Evolutionary conservation across 768 basidiomycete genomes (phyloP).

Genomic region (Bullera alba): DNA sequence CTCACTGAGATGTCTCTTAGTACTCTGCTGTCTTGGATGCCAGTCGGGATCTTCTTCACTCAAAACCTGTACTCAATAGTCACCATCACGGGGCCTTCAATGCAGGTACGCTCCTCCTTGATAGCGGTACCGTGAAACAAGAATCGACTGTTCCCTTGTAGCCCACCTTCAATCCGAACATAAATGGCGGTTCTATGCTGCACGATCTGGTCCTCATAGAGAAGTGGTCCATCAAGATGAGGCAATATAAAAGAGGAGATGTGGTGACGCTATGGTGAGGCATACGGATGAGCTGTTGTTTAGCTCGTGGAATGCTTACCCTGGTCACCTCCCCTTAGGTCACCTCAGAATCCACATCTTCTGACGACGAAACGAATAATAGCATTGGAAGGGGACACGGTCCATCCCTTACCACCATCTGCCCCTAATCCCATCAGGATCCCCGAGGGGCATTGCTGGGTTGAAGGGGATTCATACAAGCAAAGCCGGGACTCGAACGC

Average conservation of each 20-base stretch:
- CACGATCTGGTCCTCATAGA: conserved; percentile 46
- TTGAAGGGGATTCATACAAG: conserved; percentile 46
- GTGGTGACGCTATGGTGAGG: conserved; percentile 43
- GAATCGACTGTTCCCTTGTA: conserved; percentile 6
- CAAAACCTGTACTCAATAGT: conserved; percentile 44
- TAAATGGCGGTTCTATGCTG: conserved; percentile 27
- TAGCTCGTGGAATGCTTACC: not conserved
- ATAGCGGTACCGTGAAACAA: not conserved
- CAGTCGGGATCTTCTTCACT: conserved; percentile 45
- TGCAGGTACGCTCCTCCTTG: conserved; percentile 33
- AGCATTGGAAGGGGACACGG: conserved; percentile 45
- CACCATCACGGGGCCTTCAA: conserved; percentile 38
- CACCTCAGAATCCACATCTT: conserved; percentile 43
- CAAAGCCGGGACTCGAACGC: conserved; percentile 44
- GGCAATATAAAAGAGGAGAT: conserved; percentile 37
- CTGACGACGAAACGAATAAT: conserved; percentile 47
- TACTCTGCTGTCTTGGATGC: conserved; percentile 40
- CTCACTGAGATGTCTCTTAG: conserved; percentile 6
- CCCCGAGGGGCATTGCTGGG: conserved; percentile 47
- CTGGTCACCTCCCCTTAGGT: conserved; percentile 19
- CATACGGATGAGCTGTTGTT: not conserved
- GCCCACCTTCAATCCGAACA: conserved; percentile 46
- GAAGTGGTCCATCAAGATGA: conserved; percentile 35
- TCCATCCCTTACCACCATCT: conserved; percentile 40
- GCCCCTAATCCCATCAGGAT: conserved; percentile 41